Conservation (phyloP, 331 rosid genomes). For the Erythrophleum ivorense region DNA sequence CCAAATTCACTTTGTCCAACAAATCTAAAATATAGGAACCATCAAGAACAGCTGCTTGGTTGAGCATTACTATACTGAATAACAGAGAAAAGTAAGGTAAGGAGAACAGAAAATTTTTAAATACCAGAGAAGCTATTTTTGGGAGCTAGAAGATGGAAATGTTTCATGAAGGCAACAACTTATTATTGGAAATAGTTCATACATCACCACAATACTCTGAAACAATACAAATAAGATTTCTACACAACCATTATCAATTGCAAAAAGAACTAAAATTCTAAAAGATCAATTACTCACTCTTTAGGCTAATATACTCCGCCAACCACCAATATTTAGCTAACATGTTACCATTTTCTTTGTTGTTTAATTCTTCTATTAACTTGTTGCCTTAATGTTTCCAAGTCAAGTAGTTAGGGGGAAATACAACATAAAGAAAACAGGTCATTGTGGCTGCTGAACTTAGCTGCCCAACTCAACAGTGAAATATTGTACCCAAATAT, state of each 20-base stretch:
- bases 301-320: background rate
- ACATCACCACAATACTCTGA: background rate
- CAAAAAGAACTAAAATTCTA: background rate
- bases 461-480: background rate
- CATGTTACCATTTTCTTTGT: background rate
- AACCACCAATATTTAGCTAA: background rate
- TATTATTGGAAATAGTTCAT: too few relatives aligned
- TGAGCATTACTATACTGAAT: background rate
- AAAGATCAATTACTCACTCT: background rate
- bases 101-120: background rate
- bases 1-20: background rate
- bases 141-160: background rate
- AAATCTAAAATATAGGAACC: background rate
- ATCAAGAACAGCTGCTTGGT: slow-evolving; percentile 6
- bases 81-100: background rate
- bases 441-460: background rate
- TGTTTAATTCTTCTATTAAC: background rate
- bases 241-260: background rate
- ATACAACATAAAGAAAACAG: background rate
- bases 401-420: background rate
- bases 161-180: background rate
- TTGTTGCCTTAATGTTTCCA: background rate
- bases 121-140: background rate
- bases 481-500: background rate
- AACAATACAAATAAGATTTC: background rate